Conservation (phyloP, 2,329 filamentous ascomycete genomes). For the Scedosporium minutisporum region DNA sequence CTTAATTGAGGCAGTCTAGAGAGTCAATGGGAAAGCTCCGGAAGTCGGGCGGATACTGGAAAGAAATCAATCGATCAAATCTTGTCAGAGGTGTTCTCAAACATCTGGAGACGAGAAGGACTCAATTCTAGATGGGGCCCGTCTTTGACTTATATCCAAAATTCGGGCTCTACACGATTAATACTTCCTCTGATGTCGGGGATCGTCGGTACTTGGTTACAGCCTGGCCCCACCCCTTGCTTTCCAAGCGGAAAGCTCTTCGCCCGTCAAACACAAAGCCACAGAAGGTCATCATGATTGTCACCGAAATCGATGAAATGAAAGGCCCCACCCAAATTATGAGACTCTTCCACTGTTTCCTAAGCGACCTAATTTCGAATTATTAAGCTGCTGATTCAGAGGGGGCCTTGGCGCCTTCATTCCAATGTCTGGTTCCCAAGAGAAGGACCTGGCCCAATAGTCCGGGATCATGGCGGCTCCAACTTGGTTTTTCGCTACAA, state of each 20-base stretch:
- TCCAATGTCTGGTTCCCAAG: not conserved
- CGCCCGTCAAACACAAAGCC: too few species aligned
- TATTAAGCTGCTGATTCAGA: slow-evolving; percentile 1
- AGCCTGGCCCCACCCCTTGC: too few species aligned
- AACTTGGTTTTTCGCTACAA: too few species aligned
- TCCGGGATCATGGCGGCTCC: too few species aligned
- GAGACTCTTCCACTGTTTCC: not conserved
- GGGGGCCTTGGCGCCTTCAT: not conserved
- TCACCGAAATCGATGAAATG: not conserved
- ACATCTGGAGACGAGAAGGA: not conserved
- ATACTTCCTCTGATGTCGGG: too few species aligned
- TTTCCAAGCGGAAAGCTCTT: too few species aligned
- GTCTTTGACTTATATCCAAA: not conserved
- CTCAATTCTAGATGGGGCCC: not conserved
- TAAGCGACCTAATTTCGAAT: not conserved
- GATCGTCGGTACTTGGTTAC: too few species aligned
- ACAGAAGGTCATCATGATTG: not conserved
- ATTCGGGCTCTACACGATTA: not conserved
- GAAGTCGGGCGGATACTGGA: too few species aligned
- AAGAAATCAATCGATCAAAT: too few species aligned
- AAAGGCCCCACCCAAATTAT: not conserved
- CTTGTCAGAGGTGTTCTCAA: not conserved
- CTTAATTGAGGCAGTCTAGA: too few species aligned
- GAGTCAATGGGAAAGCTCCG: too few species aligned
- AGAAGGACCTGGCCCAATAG: not conserved